These are phyloP conservation scores for Populus hybrid DNA, from an alignment of 441 rosid species.

Conservation along the genomic window DNA sequence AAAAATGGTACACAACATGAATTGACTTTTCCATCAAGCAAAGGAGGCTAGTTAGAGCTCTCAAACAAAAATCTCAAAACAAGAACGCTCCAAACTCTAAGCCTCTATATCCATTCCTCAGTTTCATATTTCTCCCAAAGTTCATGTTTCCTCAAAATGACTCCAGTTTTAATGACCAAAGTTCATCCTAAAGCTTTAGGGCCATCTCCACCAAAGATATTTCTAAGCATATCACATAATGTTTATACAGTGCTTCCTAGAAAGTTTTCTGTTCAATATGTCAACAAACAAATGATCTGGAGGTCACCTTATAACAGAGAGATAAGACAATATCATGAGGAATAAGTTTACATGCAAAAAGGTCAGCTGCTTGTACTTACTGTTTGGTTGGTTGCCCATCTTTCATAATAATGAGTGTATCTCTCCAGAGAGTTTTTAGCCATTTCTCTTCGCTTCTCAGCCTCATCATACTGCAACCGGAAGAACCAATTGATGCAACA, in stretches of 20 bases:
- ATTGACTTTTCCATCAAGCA: too few relatives aligned
- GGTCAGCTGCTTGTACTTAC: conserved; percentile 35
- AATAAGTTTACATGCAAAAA: not conserved
- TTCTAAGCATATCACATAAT: not conserved
- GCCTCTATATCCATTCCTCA: not conserved
- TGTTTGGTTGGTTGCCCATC: conserved; percentile 93
- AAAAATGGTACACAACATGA: not conserved
- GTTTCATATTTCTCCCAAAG: not conserved
- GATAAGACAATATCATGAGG: not conserved
- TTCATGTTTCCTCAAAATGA: not conserved
- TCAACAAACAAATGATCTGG: not conserved
- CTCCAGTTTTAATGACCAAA: not conserved
- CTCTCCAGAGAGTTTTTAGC: conserved; percentile 86
- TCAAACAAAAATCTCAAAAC: not conserved
- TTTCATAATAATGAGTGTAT: conserved; percentile 94
- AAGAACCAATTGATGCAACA: not conserved
- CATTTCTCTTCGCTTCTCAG: conserved; percentile 83
- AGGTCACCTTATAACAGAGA: not conserved
- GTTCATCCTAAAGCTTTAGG: not conserved
- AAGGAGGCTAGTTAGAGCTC: not conserved
- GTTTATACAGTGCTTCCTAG: not conserved
- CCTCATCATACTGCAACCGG: conserved; percentile 64
- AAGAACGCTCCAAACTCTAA: not conserved
- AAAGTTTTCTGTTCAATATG: not conserved
- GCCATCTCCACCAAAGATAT: not conserved